Evolutionary conservation across 2,329 filamentous ascomycete genomes (phyloP).

Genomic region (Diplodia seriata): DNA sequence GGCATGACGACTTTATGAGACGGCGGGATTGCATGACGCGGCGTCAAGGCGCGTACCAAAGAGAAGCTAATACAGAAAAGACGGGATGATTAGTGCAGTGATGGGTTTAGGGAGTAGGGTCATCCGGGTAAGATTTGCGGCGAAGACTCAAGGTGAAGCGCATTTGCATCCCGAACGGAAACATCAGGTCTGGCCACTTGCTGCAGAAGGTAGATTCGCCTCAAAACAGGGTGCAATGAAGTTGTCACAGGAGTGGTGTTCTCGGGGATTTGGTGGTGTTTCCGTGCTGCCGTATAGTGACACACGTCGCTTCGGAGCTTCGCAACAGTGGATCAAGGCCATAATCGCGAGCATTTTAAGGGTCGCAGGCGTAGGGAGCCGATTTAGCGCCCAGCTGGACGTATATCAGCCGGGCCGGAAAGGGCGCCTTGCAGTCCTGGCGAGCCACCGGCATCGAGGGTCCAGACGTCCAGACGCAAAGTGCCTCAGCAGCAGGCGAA

Average conservation of each 20-base stretch:
- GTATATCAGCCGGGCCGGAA: conserved; percentile 9
- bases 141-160: not conserved
- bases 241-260: not conserved
- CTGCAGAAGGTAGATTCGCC: conserved; percentile 10
- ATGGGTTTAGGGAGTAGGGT: conserved; percentile 11
- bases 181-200: conserved; percentile 5
- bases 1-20: conserved; percentile 19
- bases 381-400: not conserved
- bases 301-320: not conserved
- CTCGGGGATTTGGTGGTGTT: not conserved
- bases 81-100: not conserved
- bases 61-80: conserved; percentile 18
- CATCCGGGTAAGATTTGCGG: conserved; percentile 6
- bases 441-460: conserved; percentile 2
- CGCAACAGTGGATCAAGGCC: not conserved
- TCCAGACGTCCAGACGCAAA: conserved; percentile 8
- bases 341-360: not conserved
- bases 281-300: conserved; percentile 3
- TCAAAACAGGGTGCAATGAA: conserved; percentile 10
- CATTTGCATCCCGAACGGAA: too few relatives aligned
- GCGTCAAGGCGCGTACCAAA: conserved; percentile 19
- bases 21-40: conserved; percentile 16
- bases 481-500: conserved; percentile 17
- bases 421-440: not conserved
- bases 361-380: not conserved